Evolutionary conservation across 2,329 filamentous ascomycete species (phyloP).

Genomic region (Ophiocordyceps robertsii): DNA sequence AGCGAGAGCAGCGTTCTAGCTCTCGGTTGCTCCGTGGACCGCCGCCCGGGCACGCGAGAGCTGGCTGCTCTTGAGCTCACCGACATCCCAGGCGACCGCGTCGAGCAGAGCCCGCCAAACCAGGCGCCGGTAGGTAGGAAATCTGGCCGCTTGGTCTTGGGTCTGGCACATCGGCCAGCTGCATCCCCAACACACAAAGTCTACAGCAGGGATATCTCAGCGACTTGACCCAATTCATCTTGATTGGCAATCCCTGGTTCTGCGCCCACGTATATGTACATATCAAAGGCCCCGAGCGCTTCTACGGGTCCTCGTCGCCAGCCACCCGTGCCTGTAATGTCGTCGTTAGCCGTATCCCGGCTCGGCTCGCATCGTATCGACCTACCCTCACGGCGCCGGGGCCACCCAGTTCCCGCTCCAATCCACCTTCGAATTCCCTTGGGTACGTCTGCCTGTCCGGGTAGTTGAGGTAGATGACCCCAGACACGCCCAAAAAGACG

Average conservation of each 20-base stretch:
- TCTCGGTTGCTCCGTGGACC: no score
- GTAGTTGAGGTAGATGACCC: slow-evolving; percentile 54
- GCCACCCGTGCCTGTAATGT: slow-evolving; percentile 36
- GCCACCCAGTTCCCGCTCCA: slow-evolving; percentile 65
- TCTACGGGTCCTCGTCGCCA: slow-evolving; percentile 38
- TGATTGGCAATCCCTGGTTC: not conserved
- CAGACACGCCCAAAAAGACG: slow-evolving; percentile 50
- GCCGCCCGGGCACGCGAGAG: no score
- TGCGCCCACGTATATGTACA: not conserved
- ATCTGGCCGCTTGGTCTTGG: no score
- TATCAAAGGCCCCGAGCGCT: not conserved
- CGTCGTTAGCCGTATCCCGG: slow-evolving; percentile 6
- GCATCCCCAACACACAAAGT: not conserved
- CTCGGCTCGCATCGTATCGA: slow-evolving; percentile 6
- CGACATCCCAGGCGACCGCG: no score
- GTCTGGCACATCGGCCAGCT: no score
- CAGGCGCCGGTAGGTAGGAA: no score
- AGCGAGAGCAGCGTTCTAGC: no score
- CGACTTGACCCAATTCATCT: not conserved
- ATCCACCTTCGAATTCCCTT: slow-evolving; percentile 56
- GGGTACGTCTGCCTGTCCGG: slow-evolving; percentile 59
- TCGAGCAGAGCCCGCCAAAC: no score
- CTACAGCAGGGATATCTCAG: not conserved
- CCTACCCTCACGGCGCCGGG: slow-evolving; percentile 52
- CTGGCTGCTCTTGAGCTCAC: no score